A percentile compares a stretch with the other conserved stretches of the same genome.
These are phyloP conservation scores for Phalaenopsis equestris DNA, from an alignment of 106 monocot species.

Conservation along the genomic window DNA sequence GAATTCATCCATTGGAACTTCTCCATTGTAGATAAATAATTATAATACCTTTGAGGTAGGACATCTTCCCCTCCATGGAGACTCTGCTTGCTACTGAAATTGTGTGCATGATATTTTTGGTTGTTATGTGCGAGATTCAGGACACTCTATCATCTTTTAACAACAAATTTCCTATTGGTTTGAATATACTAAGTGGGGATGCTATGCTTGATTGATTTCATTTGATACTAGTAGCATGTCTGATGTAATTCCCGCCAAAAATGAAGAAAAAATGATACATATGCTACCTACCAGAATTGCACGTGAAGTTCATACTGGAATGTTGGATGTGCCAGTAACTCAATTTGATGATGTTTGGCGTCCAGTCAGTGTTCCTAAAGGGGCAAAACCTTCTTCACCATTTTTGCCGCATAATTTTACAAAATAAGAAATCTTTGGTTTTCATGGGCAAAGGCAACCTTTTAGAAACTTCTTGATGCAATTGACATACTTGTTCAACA, in stretches of 20 bases:
- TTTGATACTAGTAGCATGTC: conserved; percentile 21
- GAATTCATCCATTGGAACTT: no score
- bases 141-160: conserved; percentile 13
- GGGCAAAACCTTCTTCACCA: conserved; percentile 26
- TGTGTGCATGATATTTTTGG: no score
- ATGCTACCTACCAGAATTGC: conserved; percentile 63
- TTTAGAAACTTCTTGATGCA: conserved; percentile 80
- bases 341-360: conserved; percentile 85
- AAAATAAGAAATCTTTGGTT: conserved; percentile 27
- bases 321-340: conserved; percentile 36
- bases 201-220: conserved; percentile 21
- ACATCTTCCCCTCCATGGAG: no score
- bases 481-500: conserved; percentile 75
- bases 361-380: conserved; percentile 59
- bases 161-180: conserved; percentile 23
- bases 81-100: no score
- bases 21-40: no score
- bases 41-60: no score
- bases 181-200: conserved; percentile 28
- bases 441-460: conserved; percentile 38
- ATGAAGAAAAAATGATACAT: conserved; percentile 58
- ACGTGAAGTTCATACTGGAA: conserved; percentile 53
- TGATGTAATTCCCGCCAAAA: conserved; percentile 29
- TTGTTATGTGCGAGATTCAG: no score
- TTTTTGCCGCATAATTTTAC: conserved; percentile 25